Evolutionary conservation across 176 grass and related monocot species (phyloP).

Genomic region (Cenchrus fungigraminus): DNA sequence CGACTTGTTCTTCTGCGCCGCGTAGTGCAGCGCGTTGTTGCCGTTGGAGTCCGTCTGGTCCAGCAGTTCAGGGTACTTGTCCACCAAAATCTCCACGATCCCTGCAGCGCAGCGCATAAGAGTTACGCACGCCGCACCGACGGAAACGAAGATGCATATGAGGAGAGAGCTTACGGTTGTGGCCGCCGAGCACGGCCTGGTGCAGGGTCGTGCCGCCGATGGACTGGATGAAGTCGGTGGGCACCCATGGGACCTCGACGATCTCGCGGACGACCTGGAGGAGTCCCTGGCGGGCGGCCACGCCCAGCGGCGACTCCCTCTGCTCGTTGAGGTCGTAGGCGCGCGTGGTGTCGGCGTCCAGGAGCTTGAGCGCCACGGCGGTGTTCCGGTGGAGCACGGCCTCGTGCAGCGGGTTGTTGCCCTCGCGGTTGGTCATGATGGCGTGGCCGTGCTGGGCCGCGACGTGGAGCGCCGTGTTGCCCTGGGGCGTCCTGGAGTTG

Average conservation of each 20-base stretch:
- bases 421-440: slow-evolving; percentile 14
- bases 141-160: neutral
- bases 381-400: slow-evolving; percentile 38
- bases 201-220: slow-evolving; percentile 63
- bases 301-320: slow-evolving; percentile 66
- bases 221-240: neutral
- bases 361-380: slow-evolving; percentile 50
- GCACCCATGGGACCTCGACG: slow-evolving; percentile 44
- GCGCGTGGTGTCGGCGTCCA: slow-evolving; percentile 39
- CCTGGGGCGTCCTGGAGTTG: slow-evolving; percentile 49
- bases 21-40: slow-evolving; percentile 70
- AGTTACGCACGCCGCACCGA: neutral
- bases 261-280: slow-evolving; percentile 49
- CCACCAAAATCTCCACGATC: slow-evolving; percentile 55
- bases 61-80: neutral
- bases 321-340: slow-evolving; percentile 46
- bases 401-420: slow-evolving; percentile 69
- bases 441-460: slow-evolving; percentile 48
- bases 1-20: slow-evolving; percentile 51
- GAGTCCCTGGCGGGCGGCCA: slow-evolving; percentile 70
- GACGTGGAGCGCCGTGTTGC: slow-evolving; percentile 68
- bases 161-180: slow-evolving; percentile 45
- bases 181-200: slow-evolving; percentile 72
- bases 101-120: slow-evolving; percentile 18
- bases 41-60: slow-evolving; percentile 27